These are phyloP conservation scores for Tephrocybe sp. DNA, from an alignment of 768 basidiomycete species.

Conservation along the genomic window DNA sequence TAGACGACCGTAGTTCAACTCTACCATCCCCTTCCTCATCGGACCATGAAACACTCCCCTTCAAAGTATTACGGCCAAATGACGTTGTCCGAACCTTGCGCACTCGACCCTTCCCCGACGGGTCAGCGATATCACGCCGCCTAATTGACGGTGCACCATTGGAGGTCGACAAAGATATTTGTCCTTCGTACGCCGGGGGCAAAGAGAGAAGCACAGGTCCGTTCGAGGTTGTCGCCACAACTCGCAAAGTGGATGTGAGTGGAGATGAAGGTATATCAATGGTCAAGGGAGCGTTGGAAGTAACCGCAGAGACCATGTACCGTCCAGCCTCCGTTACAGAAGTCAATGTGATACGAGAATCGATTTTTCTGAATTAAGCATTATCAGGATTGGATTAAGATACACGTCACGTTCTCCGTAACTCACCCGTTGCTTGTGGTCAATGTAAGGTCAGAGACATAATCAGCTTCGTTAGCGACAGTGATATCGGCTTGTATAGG, in stretches of 20 bases:
- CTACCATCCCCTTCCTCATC: slow-evolving; percentile 14
- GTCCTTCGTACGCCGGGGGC: slow-evolving; percentile 38
- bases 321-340: slow-evolving; percentile 29
- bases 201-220: slow-evolving; percentile 30
- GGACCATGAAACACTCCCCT: slow-evolving; percentile 20
- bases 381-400: not conserved
- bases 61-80: slow-evolving; percentile 3
- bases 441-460: slow-evolving; percentile 27
- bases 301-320: slow-evolving; percentile 31
- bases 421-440: slow-evolving; percentile 44
- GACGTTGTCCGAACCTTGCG: slow-evolving; percentile 11
- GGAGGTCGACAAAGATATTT: slow-evolving; percentile 23
- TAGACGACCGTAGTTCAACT: slow-evolving; percentile 15
- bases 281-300: slow-evolving; percentile 32
- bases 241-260: slow-evolving; percentile 31
- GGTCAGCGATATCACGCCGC: slow-evolving; percentile 19
- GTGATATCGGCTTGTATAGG: slow-evolving; percentile 37
- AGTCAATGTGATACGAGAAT: slow-evolving; percentile 29
- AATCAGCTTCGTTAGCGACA: slow-evolving; percentile 27
- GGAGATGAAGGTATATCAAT: slow-evolving; percentile 33
- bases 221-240: slow-evolving; percentile 33
- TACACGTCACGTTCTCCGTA: not conserved
- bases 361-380: slow-evolving; percentile 27
- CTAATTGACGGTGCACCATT: slow-evolving; percentile 7
- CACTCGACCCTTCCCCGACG: slow-evolving; percentile 22